These are phyloP conservation scores for Fusarium xyrophilum DNA, from an alignment of 2,329 filamentous ascomycete genomes.

Conservation along the genomic window DNA sequence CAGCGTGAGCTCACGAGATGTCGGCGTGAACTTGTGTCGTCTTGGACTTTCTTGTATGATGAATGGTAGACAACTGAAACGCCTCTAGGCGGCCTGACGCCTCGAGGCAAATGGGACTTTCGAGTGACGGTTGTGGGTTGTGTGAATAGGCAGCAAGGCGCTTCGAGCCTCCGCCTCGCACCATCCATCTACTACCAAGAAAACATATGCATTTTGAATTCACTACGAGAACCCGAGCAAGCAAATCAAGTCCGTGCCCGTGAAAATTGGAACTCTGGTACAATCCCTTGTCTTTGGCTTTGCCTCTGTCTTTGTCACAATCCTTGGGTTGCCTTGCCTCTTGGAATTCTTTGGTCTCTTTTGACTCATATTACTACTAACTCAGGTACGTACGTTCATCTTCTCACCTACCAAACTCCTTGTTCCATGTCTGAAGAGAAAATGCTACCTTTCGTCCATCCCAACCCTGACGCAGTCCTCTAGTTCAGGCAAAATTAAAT, in stretches of 20 bases:
- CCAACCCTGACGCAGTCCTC: conserved; percentile 27
- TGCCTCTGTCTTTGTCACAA: background rate
- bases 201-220: background rate
- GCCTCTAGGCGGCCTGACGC: conserved; percentile 18
- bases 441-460: conserved; percentile 27
- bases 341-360: background rate
- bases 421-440: conserved; percentile 25
- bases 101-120: conserved; percentile 5
- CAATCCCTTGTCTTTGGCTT: background rate
- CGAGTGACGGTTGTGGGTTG: conserved; percentile 11
- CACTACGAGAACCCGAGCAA: background rate
- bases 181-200: background rate
- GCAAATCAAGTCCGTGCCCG: conserved; percentile 2
- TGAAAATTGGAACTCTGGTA: conserved; percentile 25
- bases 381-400: background rate
- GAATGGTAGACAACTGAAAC: background rate
- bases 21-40: conserved; percentile 10
- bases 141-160: conserved; percentile 35
- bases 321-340: background rate
- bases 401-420: conserved; percentile 34
- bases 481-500: conserved; percentile 21
- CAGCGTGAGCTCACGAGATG: background rate
- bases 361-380: conserved; percentile 9
- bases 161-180: conserved; percentile 27
- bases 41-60: background rate